Percentiles rank a stretch among this genome's conserved stretches.
These are phyloP conservation scores for Cryptococcus sp. DNA, from an alignment of 1,284 basidiomycete genomes.

Conservation along the genomic window DNA sequence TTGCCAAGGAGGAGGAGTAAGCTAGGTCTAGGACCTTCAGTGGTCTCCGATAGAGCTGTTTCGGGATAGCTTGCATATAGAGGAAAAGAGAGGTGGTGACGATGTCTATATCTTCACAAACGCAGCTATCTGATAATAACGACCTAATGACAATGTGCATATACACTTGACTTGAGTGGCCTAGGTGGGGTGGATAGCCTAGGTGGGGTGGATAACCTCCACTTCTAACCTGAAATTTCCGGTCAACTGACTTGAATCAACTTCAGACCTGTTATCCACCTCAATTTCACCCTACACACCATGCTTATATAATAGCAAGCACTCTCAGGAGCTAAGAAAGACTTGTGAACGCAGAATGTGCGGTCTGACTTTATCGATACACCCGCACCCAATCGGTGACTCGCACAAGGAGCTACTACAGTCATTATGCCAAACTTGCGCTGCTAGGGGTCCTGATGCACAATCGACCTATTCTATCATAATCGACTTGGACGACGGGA, in stretches of 20 bases:
- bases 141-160: too few species aligned
- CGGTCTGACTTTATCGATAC: constrained; percentile 32
- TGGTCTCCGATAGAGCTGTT: too few species aligned
- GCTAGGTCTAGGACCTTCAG: not conserved
- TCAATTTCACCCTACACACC: not conserved
- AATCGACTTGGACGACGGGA: not conserved
- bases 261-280: not conserved
- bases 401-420: constrained; percentile 6
- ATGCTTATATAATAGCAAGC: not conserved
- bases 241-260: not conserved
- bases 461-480: constrained; percentile 14
- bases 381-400: not conserved
- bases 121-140: too few species aligned
- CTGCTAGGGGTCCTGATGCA: constrained; percentile 30
- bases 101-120: too few species aligned
- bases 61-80: too few species aligned
- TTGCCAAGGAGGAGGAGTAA: not conserved
- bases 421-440: constrained; percentile 16
- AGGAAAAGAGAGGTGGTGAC: too few species aligned
- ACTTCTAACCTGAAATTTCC: not conserved
- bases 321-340: too few species aligned
- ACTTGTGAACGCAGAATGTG: constrained; percentile 22
- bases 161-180: too few species aligned
- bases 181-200: too few species aligned
- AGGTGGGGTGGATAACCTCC: too few species aligned